Evolutionary conservation across 2,329 filamentous ascomycete species (phyloP).

Genomic region (Moelleriella libera): DNA sequence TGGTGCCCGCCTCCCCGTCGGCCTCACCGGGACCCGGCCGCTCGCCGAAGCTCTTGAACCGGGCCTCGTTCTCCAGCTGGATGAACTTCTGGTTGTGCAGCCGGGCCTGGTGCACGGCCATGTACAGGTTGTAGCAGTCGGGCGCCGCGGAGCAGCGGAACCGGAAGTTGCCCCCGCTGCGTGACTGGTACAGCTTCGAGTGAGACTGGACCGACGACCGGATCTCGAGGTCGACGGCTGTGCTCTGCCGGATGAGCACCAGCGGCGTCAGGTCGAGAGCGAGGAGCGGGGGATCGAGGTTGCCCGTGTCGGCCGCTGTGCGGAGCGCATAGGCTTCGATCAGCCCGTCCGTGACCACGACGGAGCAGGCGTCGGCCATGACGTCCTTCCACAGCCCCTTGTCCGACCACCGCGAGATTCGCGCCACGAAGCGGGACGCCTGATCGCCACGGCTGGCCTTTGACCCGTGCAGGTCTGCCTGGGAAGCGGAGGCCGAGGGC

Average conservation of each 20-base stretch:
- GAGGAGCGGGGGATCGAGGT: constrained; percentile 33
- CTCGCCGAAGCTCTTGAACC: constrained; percentile 57
- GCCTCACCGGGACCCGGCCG: constrained; percentile 29
- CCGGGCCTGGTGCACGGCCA: constrained; percentile 73
- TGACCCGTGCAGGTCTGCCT: constrained; percentile 45
- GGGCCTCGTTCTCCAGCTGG: constrained; percentile 50
- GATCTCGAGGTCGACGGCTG: constrained; percentile 85
- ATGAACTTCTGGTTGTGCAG: constrained; percentile 88
- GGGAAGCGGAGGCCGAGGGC: constrained; percentile 72
- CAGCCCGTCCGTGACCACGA: constrained; percentile 42
- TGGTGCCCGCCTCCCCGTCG: constrained; percentile 31
- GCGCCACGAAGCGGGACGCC: constrained; percentile 32
- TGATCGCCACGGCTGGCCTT: constrained; percentile 23
- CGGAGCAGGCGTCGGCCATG: constrained; percentile 33
- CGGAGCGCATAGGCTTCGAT: constrained; percentile 40
- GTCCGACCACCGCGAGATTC: constrained; percentile 49
- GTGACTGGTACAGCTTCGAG: constrained; percentile 49
- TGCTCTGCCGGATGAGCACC: constrained; percentile 81
- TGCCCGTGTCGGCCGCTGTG: constrained; percentile 12
- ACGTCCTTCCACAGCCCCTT: constrained; percentile 48
- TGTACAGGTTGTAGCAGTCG: constrained; percentile 74
- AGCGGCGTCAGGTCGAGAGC: constrained; percentile 82
- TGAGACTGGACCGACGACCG: constrained; percentile 67
- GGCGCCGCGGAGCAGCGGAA: constrained; percentile 66
- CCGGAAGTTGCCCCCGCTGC: constrained; percentile 65